Base-by-base conservation (phyloP, 352 stramenopile species). In the Blastocystis sp. region DNA sequence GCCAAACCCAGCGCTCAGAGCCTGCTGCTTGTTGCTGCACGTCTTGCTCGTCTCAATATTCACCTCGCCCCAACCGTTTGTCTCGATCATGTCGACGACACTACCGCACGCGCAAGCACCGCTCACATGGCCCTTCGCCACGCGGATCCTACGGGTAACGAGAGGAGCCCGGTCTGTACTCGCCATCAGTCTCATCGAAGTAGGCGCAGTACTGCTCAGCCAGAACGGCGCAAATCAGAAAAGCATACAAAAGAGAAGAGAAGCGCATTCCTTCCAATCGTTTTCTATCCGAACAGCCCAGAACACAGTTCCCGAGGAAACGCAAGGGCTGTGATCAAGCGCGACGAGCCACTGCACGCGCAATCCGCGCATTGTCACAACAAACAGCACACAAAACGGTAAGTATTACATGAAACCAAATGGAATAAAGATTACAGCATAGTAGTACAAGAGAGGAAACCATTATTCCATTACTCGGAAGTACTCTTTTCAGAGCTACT, bases 61-160 rank as follows among this genome's bases (percentile, higher is more conserved):
- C 6, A 88, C 62, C 33, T 70, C 33, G 29, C 63, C 77, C 77
- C 77, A 88, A 24, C 77, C 77, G 26, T 35, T 71, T 33, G 19
- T 37, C 26, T 74, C 41, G n/a, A 88, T 88, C 9, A 37, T 88
- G 33, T 88, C 77, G 26, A 41, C 35, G 29, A 62, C 74, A 35
- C 19, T 33, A 21, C 74, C 3, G 13, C 33, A 74, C 13, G 77
- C 77, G 51, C 21, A 26, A 35, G 69, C n/a, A 19, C 16, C 37
- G 4, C 69, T 24, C 4, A 62, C 19, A n/a, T 62, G 1, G 3
- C 69, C 69, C 2, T 16, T 62, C 13, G n/a, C 29, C 35, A 80
- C 69, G 3, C 26, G 24, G 37, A 63, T 62, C 21, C 69, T 80
- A 62, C 13, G 12, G 1, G 10, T 80, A 3, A 80, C 24, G 4